Conservation (phyloP, 1,139 yeast genomes). For the Pneumocystis oryctolagi region DNA sequence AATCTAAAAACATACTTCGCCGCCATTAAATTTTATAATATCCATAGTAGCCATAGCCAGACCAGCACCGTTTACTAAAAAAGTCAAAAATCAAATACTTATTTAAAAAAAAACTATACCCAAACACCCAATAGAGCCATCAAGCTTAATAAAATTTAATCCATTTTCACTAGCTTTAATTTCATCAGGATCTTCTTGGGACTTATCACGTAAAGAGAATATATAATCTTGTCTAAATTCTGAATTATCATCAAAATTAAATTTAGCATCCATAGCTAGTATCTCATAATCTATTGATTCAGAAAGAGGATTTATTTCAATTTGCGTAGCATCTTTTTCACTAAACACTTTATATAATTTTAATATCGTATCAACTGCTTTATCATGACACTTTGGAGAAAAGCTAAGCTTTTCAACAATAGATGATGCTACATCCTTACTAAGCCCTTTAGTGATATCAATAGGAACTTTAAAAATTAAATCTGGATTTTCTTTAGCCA, state of each 20-base stretch:
- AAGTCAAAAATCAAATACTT: not conserved
- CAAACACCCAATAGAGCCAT: constrained; percentile 95
- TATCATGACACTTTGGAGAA: constrained; percentile 60
- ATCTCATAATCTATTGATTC: constrained; percentile 86
- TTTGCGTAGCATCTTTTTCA: constrained; percentile 93
- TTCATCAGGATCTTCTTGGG: constrained; percentile 98
- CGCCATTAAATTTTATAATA: constrained; percentile 94
- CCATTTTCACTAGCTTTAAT: constrained; percentile 80
- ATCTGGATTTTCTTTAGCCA: constrained; percentile 79
- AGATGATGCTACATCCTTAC: constrained; percentile 57
- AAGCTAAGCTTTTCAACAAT: constrained; percentile 74
- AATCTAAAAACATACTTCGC: constrained; percentile 36
- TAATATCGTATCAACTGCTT: constrained; percentile 77
- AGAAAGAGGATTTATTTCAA: constrained; percentile 94
- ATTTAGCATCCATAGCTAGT: constrained; percentile 97
- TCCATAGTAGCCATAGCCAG: constrained; percentile 99
- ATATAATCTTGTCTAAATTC: constrained; percentile 88
- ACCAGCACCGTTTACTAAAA: constrained; percentile 90
- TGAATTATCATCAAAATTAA: constrained; percentile 95
- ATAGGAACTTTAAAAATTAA: constrained; percentile 85
- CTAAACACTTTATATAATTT: constrained; percentile 75
- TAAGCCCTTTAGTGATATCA: constrained; percentile 63
- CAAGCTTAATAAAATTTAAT: constrained; percentile 90
- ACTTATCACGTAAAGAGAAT: constrained; percentile 87
- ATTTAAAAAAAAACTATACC: not conserved